Evolutionary conservation across 495 filamentous ascomycete genomes (phyloP), one percentile per base, ranked within the genome.

Genomic region (Podospora australis): DNA sequence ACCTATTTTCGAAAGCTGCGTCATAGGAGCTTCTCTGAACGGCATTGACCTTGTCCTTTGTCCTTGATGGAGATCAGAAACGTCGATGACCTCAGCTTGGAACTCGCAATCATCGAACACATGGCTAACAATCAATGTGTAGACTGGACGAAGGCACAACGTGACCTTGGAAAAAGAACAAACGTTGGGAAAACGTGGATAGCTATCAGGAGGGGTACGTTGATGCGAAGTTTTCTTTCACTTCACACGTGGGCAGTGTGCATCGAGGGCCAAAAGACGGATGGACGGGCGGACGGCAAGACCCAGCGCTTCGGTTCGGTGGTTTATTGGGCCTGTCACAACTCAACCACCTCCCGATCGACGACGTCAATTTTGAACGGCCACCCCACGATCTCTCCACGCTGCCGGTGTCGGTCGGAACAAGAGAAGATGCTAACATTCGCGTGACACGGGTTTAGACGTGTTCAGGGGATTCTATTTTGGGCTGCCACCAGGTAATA

Each of bases 391-490:
- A n/a, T n/a, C n/a, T n/a, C n/a, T n/a, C n/a, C n/a, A n/a, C n/a
- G n/a, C n/a, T n/a, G n/a, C n/a, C n/a, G n/a, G n/a, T n/a, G n/a
- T n/a, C n/a, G n/a, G n/a, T n/a, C n/a, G n/a, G n/a, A n/a, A n/a
- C n/a, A n/a, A n/a, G n/a, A n/a, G n/a, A n/a, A n/a, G n/a, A n/a
- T n/a, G n/a, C n/a, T n/a, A n/a, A n/a, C 22, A 25, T 34, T 23
- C 35, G 24, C 25, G 14, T 25, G 26, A 42, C 26, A 26, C 46
- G 39, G 35, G 16, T 25, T 16, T 17, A 48, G 39, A 34, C 50
- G 44, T 39, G 39, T 28, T 43, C 32, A 10, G 20, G 24, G 13
- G 16, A 28, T 26, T 45, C 49, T 46, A 42, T 53, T 48, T 48
- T 44, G 26, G 39, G 45, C 17, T n/a, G 10, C 13, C 6, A 26